These are phyloP conservation scores for Tanacetum coccineum DNA, from an alignment of 129 eudicot genomes.

Conservation along the genomic window DNA sequence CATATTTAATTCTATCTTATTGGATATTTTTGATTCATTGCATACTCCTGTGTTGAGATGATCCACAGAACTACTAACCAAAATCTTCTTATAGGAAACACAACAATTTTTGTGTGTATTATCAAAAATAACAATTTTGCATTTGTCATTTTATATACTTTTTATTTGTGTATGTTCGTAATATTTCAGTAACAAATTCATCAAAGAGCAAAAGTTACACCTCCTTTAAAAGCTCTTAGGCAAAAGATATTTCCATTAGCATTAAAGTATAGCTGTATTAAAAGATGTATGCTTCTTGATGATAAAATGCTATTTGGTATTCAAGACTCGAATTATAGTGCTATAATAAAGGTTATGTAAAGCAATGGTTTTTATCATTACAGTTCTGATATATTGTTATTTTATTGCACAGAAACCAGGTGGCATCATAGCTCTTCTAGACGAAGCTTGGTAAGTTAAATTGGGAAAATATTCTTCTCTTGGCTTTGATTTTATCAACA, in stretches of 20 bases:
- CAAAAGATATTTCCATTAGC: background rate
- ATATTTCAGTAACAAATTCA: background rate
- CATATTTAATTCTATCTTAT: constrained; percentile 1
- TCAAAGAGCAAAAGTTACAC: background rate
- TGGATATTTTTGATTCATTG: constrained; percentile 7
- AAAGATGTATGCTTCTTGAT: background rate
- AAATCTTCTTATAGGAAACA: constrained; percentile 7
- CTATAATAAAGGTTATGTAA: background rate
- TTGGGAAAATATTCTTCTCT: constrained; percentile 1
- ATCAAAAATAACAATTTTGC: background rate
- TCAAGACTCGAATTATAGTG: background rate
- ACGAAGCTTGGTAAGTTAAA: constrained; percentile 95
- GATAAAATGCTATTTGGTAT: background rate
- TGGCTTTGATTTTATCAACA: constrained; percentile 5
- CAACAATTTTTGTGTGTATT: constrained; percentile 3
- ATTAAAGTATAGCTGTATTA: background rate
- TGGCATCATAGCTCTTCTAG: constrained; percentile 98
- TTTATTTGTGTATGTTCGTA: background rate
- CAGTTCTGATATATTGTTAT: constrained; percentile 28
- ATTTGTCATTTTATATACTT: background rate
- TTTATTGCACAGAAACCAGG: constrained; percentile 82
- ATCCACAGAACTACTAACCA: background rate
- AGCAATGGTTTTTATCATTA: constrained; percentile 9
- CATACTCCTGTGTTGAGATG: constrained; percentile 8
- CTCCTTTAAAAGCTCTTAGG: background rate